Base-by-base conservation (phyloP, 176 grass and related monocot genomes). In the Tuctoria greenei region DNA sequence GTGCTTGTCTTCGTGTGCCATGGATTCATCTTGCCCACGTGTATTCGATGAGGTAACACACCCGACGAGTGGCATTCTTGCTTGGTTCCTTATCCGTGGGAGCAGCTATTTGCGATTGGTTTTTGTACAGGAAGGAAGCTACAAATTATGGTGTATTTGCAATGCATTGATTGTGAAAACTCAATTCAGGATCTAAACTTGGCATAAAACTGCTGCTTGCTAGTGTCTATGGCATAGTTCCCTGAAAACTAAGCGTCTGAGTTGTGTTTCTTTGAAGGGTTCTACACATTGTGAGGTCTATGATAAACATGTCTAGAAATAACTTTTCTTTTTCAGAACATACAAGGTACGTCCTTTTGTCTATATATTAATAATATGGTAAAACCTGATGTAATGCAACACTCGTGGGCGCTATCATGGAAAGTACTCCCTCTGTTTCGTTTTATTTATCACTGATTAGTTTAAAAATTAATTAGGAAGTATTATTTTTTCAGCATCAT, bases 1-100 rank as follows among this genome's bases (percentile, higher is more conserved):
- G 89, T 88, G 54, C 92, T 99, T 31, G 92, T 89, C n/a, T 99
- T 92, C 27, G 9, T 95, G 24, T 99, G 95, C 80, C 87, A 99
- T 86, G 95, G 95, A 21, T 83, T 99, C 79, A 95, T 87, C 49
- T 68, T 99, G 66, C 89, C 95, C 26, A 84, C 89, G 44, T 99
- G 95, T 50, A 88, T 98, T 40, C 69, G 87, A 70, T 99, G 78
- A 86, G 73, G 42, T 24, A 27, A 52, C 2, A 0, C 42, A 20
- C 23, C 14, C 14, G 16, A 21, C 1, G 13, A 13, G 18, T 66
- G 39, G 58, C 14, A 25, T 73, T 61, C 42, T n/a, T 46, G 55
- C 75, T 68, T 79, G 34, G 72, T 4, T 83, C 42, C 80, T 27
- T 38, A 11, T 42, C 64, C n/a, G 34, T 16, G 74, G 64, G 58